These are phyloP conservation scores for Chlorophyllum brunneum DNA, from an alignment of 768 basidiomycete genomes.

Conservation along the genomic window DNA sequence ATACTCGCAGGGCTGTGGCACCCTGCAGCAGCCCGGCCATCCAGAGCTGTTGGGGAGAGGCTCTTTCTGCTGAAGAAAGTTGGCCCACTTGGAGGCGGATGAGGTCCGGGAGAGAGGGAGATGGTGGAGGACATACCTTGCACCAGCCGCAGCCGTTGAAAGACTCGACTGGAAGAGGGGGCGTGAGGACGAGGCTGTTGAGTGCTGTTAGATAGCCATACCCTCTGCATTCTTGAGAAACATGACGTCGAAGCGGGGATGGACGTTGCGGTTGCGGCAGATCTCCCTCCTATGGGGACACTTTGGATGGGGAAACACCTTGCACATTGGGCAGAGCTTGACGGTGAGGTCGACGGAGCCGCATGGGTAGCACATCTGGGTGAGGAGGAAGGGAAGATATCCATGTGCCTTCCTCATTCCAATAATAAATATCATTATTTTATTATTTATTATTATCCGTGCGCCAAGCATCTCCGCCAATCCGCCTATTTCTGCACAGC, in stretches of 20 bases:
- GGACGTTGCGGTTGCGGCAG: conserved; percentile 69
- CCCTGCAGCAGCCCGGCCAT: conserved; percentile 89
- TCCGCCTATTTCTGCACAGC: conserved; percentile 20
- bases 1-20: conserved; percentile 58
- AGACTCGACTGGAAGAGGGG: conserved; percentile 50
- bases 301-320: conserved; percentile 71
- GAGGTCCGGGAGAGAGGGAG: conserved; percentile 22
- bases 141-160: conserved; percentile 89
- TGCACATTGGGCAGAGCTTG: conserved; percentile 79
- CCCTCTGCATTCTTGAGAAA: conserved; percentile 89
- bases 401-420: conserved; percentile 11
- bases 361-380: conserved; percentile 66
- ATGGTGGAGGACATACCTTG: conserved; percentile 53
- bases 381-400: conserved; percentile 22
- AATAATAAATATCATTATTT: conserved; percentile 12
- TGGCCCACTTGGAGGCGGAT: conserved; percentile 62
- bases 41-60: conserved; percentile 64
- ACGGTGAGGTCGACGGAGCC: conserved; percentile 68
- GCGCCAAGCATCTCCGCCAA: too few species aligned
- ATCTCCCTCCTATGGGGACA: conserved; percentile 74
- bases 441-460: conserved; percentile 15
- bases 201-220: conserved; percentile 28
- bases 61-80: conserved; percentile 43
- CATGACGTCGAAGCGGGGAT: conserved; percentile 75
- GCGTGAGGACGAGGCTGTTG: conserved; percentile 3